A percentile compares a stretch with the other conserved stretches of the same genome.
phyloP scores from a whole-genome alignment of 768 basidiomycete genomes.

The Xerocomellus amylosporus region DNA sequence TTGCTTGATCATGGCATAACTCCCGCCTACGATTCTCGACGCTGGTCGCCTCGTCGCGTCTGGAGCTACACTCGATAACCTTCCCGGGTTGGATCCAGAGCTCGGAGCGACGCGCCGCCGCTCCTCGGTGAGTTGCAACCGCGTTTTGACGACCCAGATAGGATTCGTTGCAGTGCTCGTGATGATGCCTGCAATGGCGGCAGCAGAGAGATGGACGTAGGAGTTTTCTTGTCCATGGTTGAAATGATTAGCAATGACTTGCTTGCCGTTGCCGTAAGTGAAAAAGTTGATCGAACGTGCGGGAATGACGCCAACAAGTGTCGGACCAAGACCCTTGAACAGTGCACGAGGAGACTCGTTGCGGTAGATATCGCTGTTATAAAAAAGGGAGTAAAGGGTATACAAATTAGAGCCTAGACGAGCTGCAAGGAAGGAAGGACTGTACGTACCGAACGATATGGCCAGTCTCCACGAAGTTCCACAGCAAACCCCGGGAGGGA shows the following conservation, averaged over 20 bases:
- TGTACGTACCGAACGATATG: constrained; percentile 73
- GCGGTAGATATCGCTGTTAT: constrained; percentile 76
- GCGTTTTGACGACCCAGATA: constrained; percentile 99
- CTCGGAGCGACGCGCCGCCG: constrained; percentile 14
- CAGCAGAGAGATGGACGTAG: constrained; percentile 81
- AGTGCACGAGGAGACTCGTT: constrained; percentile 86
- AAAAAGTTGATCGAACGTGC: constrained; percentile 98
- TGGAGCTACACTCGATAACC: neutral
- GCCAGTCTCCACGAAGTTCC: constrained; percentile 93
- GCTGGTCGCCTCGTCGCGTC: constrained; percentile 9
- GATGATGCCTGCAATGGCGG: constrained; percentile 78
- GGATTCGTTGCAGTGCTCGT: constrained; percentile 95
- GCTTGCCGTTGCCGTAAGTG: constrained; percentile 96
- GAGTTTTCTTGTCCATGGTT: constrained; percentile 77
- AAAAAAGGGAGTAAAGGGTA: neutral
- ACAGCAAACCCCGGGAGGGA: constrained; percentile 58
- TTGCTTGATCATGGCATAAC: constrained; percentile 59
- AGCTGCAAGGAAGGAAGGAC: neutral
- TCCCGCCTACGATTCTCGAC: constrained; percentile 46
- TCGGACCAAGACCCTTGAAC: constrained; percentile 93
- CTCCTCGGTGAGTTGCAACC: constrained; percentile 68
- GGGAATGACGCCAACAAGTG: constrained; percentile 91
- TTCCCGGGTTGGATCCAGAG: neutral
- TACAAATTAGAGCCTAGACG: neutral
- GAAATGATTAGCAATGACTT: constrained; percentile 78